Evolutionary conservation across 2,329 filamentous ascomycete genomes (phyloP), one percentile per base, ranked within the genome.

Genomic region (Ophiocordyceps camponoti-floridani): DNA sequence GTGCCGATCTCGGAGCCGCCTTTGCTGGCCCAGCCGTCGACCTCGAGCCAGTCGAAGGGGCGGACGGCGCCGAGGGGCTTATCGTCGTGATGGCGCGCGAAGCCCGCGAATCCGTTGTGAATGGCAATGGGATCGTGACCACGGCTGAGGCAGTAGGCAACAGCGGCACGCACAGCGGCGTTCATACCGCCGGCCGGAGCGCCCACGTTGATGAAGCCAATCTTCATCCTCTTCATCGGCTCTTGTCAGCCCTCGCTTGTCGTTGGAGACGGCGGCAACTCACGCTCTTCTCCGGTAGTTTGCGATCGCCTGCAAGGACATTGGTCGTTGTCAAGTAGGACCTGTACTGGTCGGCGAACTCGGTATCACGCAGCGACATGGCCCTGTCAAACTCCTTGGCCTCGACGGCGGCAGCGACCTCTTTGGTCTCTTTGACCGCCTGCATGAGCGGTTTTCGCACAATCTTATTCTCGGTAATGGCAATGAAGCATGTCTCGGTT

Each of bases 111-210:
- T 26, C 91, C 91, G 56, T 98, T 98, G 66, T 96, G 84, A 46
- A 98, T 87, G 16, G 86, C 89, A 54, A 96, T 62, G 4, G 91
- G 84, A 44, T 85, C 86, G 61, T 98, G 91, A n/a, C 91, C 91
- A 47, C 87, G 78, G 41, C 84, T 83, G 47, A 94, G 63, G 60
- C 88, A 96, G 68, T 95, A 95, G 30, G 87, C 86, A 16, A 95
- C 88, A 13, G 85, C 89, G 28, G 86, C 89, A 52, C 91, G 79
- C 18, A 93, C 91, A 40, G 91, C 91, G 27, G 89, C 88, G 63
- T 98, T 98, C 84, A 98, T 96, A 55, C 91, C 91, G 62, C 91
- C 91, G 28, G 91, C 91, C 8, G 91, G 91, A 12, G 91, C 91
- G 55, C 91, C 91, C 23, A 96, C 88, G 56, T 96, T 93, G 63